Base-by-base conservation (phyloP, 371 early-diverging fungal genomes). In the Actinomortierella wolfii region DNA sequence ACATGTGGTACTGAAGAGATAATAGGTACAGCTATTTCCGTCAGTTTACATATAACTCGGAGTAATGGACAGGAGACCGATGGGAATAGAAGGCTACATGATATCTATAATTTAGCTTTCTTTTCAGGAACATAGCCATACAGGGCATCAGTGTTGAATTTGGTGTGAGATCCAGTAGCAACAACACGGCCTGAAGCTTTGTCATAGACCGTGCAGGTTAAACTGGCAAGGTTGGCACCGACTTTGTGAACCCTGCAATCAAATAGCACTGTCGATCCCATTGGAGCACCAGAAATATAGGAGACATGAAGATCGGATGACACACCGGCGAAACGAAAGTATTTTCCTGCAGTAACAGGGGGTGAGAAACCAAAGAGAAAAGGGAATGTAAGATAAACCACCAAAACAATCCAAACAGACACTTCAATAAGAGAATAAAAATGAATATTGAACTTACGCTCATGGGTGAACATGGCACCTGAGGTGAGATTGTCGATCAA, bases 241-340 rank as follows among this genome's bases (percentile, higher is more conserved):
- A 70, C 61, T 48, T 76, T 78, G 39, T 4, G 1, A 28, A 76
- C 64, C 34, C 28, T 56, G 59, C 70, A 70, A 39, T 76, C 76
- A 41, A 78, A 26, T 15, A 69, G 23, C 17, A 78, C 45, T 11
- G 52, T 60, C 25, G 52, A 56, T 17, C 78, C 78, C 15, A 58
- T 26, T 0, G 60, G 15, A 0, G 68, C 76, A 24, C 64, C 67
- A 39, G 67, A 62, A 29, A 76, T 76, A 34, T 78, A 78, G 17
- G 64, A 61, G 61, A 76, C 65, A 44, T 75, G 69, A 39, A 78
- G 49, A 60, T 78, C 76, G 15, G 67, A 61, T 15, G 78, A 78
- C 43, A 78, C 78, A 21, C 78, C 78, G 5, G 53, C 75, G 28
- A 51, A 56, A 34, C 55, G 50, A 26, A 68, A 64, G 46, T 73